Conservation (phyloP, 176 grass and related monocot genomes). For the Carex littledalei region DNA sequence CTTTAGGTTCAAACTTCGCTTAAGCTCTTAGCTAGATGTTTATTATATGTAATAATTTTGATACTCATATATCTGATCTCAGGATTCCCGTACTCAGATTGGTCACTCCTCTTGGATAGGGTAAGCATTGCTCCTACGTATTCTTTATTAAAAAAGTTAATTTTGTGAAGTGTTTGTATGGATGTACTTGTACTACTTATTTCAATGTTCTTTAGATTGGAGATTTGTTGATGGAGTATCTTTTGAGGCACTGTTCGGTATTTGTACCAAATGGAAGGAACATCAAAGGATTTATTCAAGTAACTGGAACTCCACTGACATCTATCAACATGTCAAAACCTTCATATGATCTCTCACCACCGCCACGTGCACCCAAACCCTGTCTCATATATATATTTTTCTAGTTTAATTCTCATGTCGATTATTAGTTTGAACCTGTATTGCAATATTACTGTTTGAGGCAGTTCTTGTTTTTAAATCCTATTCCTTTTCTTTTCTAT, state of each 20-base stretch:
- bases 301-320: constrained; percentile 17
- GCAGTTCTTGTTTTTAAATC: neutral
- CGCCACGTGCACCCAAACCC: neutral
- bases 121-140: constrained; percentile 5
- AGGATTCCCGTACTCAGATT: constrained; percentile 13
- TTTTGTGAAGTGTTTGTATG: neutral
- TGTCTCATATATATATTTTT: constrained; percentile 1
- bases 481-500: neutral
- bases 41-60: neutral
- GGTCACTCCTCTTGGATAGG: constrained; percentile 19
- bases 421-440: neutral
- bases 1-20: neutral
- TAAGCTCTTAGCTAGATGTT: neutral
- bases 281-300: constrained; percentile 18
- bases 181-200: neutral
- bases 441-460: neutral
- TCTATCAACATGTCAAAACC: neutral
- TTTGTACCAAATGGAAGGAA: constrained; percentile 14
- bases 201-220: constrained; percentile 17
- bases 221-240: constrained; percentile 10
- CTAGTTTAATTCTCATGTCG: neutral
- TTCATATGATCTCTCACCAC: neutral
- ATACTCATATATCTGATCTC: neutral
- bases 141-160: neutral
- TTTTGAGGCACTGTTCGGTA: constrained; percentile 11